Base-by-base conservation (phyloP, 1,139 yeast species). In the Meyerozyma athensensis region DNA sequence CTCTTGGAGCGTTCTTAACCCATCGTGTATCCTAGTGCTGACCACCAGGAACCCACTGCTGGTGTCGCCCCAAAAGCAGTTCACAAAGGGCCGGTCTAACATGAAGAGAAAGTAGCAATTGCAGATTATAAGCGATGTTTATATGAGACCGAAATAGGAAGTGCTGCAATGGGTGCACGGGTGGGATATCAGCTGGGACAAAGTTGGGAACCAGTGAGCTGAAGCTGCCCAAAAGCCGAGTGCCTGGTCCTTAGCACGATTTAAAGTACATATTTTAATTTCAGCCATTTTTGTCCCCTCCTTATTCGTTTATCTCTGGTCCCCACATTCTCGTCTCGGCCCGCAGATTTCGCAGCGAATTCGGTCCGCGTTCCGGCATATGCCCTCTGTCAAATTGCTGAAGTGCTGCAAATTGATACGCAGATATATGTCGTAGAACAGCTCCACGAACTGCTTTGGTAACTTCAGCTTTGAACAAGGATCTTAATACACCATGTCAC, bases 51-150 rank as follows among this genome's bases (percentile, higher is more conserved):
- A 71, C 17, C 81, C 81, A 38, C 62, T 57, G 37, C 77, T 81
- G 36, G 71, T 51, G 20, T 53, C 53, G 33, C 73, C 75, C 76
- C 81, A 76, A 56, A 76, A 75, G 55, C 63, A 66, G 53, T 72
- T 71, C 43, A 72, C 69, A 49, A 72, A 74, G 23, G 70, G 41
- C 21, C 43, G 41, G 26, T 48, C 46, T 14, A 26, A 28, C 32
- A 28, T 28, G 32, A 28, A 28, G 20, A 28, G 19, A 18, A 5
- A 12, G 8, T 14, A 16, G 20, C 32, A 28, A 10, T 8, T 21
- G 23, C 10, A 7, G 10, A 21, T 21, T 21, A 8, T 21, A 21
- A 24, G 14, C 28, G 3, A 4, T 4, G 32, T 28, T 28, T 14
- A 28, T 28, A 16, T 24, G 17, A 24, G 26, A 17, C 28, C 28